Percentiles rank a stretch among this genome's conserved stretches.
phyloP scores from a whole-genome alignment of 495 filamentous ascomycete species.

The Lasiosphaeria hispida region DNA sequence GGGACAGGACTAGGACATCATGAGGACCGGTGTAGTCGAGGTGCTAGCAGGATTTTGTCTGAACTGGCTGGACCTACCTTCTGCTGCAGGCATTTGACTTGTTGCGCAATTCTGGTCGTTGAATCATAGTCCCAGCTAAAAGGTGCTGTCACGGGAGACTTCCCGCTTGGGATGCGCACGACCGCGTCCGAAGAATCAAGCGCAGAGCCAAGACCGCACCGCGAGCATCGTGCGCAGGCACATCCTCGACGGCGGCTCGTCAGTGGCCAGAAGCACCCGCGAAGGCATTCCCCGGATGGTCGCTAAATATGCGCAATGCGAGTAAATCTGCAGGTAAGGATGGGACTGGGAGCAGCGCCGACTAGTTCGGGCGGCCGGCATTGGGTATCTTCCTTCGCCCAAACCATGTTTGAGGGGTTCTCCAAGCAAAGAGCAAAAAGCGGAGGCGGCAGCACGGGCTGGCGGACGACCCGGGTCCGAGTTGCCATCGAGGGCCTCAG shows the following conservation, averaged over 20 bases:
- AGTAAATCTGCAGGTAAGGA: slow-evolving; percentile 12
- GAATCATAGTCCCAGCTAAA: slow-evolving; percentile 9
- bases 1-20: no score
- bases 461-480: slow-evolving; percentile 10
- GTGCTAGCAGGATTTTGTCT: background rate
- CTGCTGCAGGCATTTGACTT: slow-evolving; percentile 7
- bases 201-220: no score
- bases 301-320: slow-evolving; percentile 8
- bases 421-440: background rate
- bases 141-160: background rate
- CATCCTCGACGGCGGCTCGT: background rate
- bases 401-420: slow-evolving; percentile 5
- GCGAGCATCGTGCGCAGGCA: background rate
- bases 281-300: background rate
- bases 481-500: background rate
- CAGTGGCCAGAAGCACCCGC: slow-evolving; percentile 1
- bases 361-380: slow-evolving; percentile 5
- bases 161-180: slow-evolving; percentile 7
- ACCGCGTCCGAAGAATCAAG: background rate
- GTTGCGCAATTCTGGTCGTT: background rate
- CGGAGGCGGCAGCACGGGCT: background rate
- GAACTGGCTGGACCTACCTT: no score
- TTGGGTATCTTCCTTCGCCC: background rate
- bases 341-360: slow-evolving; percentile 9
- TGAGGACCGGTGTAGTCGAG: background rate